Evolutionary conservation across 306 rosid genomes (phyloP).

Genomic region (Ceratonia siliqua): DNA sequence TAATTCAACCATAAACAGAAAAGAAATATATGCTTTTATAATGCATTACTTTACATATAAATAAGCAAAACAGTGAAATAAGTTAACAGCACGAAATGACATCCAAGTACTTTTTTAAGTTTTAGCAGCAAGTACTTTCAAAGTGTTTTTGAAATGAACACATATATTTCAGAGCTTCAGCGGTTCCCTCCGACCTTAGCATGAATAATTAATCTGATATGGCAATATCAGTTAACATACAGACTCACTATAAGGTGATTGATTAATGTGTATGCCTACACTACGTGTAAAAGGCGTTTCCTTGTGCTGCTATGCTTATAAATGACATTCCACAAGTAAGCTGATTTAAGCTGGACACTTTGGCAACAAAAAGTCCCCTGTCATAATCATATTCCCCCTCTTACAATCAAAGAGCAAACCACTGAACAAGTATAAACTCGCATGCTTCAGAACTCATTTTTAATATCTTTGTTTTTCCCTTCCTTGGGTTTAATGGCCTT

Average conservation of each 20-base stretch:
- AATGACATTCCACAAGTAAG: constrained; percentile 1
- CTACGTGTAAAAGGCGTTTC: background rate
- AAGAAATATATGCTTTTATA: background rate
- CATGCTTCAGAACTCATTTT: too few species aligned
- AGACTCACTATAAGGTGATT: too few species aligned
- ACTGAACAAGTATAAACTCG: constrained; percentile 1
- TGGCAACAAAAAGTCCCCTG: background rate
- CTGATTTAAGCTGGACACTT: background rate
- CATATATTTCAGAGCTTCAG: background rate
- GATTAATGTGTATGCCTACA: background rate
- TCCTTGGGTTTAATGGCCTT: constrained; percentile 29
- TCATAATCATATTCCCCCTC: background rate
- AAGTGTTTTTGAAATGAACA: background rate
- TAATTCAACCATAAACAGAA: constrained; percentile 18
- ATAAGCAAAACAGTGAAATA: background rate
- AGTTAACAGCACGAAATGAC: constrained; percentile 23
- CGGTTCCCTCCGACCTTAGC: background rate
- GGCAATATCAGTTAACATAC: too few species aligned
- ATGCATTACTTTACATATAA: background rate
- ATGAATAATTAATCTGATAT: too few species aligned
- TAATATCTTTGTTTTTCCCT: too few species aligned
- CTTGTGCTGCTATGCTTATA: background rate
- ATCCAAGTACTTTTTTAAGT: too few species aligned
- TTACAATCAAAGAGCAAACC: background rate
- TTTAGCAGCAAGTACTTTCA: background rate